phyloP scores from a whole-genome alignment of 2,329 filamentous ascomycete genomes.

The Aspergillus ochraceus region DNA sequence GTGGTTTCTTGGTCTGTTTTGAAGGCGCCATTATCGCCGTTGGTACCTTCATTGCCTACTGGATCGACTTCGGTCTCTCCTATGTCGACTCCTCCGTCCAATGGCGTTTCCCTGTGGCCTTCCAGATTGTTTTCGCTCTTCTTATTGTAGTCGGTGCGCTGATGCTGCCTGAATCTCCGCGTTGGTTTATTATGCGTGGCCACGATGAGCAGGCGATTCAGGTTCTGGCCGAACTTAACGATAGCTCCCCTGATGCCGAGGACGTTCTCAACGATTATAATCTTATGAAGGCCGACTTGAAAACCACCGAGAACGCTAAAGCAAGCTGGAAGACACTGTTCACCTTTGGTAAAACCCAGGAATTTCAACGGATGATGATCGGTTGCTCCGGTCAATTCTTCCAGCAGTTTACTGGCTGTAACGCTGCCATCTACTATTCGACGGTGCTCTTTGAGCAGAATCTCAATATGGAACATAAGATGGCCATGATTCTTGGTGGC shows the following conservation, averaged over 20 bases:
- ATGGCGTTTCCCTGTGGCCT: conserved; percentile 49
- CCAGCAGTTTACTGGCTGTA: conserved; percentile 49
- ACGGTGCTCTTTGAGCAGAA: conserved; percentile 46
- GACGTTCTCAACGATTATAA: conserved; percentile 35
- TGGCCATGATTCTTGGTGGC: conserved; percentile 28
- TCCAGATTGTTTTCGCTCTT: conserved; percentile 48
- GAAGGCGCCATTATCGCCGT: conserved; percentile 34
- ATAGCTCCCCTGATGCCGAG: conserved; percentile 1
- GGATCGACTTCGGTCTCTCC: conserved; percentile 36
- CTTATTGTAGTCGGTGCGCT: conserved; percentile 21
- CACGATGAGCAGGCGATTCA: conserved; percentile 47
- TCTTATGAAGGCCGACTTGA: conserved; percentile 49
- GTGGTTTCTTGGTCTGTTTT: conserved; percentile 36
- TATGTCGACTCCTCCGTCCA: conserved; percentile 32
- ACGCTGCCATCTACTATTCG: conserved; percentile 47
- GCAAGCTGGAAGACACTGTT: conserved; percentile 27
- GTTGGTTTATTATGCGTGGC: conserved; percentile 55
- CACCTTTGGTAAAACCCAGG: conserved; percentile 32
- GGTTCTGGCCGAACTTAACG: conserved; percentile 46
- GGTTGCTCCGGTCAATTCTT: conserved; percentile 36
- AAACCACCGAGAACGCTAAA: conserved; percentile 33
- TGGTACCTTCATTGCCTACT: conserved; percentile 36
- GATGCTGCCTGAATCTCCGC: conserved; percentile 54
- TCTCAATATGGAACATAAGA: conserved; percentile 23
- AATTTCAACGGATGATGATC: conserved; percentile 30